phyloP scores from a whole-genome alignment of 2,329 filamentous ascomycete species.

The Colletotrichum sp. region DNA sequence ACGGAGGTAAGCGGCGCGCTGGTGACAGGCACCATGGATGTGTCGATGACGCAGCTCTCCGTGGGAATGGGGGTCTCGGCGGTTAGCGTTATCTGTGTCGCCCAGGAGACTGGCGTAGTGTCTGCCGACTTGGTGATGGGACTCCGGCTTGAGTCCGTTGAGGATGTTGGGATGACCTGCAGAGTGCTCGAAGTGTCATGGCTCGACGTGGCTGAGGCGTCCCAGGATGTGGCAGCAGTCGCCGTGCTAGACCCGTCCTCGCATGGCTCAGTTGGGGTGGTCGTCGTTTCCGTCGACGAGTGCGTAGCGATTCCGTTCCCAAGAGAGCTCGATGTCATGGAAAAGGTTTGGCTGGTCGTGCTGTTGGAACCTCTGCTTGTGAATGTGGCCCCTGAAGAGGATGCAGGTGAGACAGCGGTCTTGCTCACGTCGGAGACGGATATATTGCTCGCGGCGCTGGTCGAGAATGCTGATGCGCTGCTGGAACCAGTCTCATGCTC shows the following conservation, averaged over 20 bases:
- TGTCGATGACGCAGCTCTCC: conserved; percentile 34
- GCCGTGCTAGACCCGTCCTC: neutral
- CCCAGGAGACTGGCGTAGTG: neutral
- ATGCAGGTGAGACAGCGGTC: neutral
- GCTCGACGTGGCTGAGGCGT: neutral
- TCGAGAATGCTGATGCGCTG: neutral
- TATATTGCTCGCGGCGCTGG: neutral
- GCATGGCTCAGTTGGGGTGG: neutral
- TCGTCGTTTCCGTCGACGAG: neutral
- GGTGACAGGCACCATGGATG: conserved; percentile 33
- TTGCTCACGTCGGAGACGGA: neutral
- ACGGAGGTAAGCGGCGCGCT: conserved; percentile 28
- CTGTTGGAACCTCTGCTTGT: neutral
- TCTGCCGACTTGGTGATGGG: neutral
- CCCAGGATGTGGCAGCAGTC: neutral
- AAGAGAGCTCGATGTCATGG: neutral
- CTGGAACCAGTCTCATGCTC: neutral
- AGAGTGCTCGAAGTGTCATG: neutral
- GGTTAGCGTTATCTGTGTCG: conserved; percentile 11
- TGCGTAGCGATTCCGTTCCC: neutral
- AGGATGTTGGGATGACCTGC: no score
- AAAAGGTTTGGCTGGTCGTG: neutral
- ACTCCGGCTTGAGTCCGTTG: neutral
- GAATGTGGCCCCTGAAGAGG: neutral
- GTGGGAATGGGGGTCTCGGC: neutral